A percentile compares a stretch with the other conserved stretches of the same genome.
phyloP scores from a whole-genome alignment of 2,329 filamentous ascomycete genomes.

The Exophiala sp. region DNA sequence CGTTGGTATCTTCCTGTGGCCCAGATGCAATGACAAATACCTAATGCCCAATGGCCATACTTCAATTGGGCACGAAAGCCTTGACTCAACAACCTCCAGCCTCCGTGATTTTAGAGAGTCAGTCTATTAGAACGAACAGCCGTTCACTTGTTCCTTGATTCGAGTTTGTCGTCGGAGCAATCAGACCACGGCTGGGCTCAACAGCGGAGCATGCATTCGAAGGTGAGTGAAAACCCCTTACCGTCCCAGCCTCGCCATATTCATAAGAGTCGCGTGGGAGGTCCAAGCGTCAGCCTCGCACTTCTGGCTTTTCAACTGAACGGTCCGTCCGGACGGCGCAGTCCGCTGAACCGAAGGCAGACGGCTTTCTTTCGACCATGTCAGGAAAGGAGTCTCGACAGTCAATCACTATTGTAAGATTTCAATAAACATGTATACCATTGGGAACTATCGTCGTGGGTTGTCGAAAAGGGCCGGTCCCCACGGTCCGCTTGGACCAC shows the following conservation, averaged over 20 bases:
- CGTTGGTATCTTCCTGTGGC: not conserved
- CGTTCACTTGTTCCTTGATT: not conserved
- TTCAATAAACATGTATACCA: not conserved
- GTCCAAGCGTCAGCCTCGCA: not conserved
- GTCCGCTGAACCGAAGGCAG: not conserved
- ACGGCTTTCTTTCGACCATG: too few relatives aligned
- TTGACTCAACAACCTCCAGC: not conserved
- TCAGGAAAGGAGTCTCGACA: not conserved
- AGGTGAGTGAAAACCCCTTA: not conserved
- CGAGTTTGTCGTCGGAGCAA: not conserved
- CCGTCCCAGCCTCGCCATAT: constrained; percentile 1
- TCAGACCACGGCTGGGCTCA: not conserved
- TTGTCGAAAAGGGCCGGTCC: not conserved
- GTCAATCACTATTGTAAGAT: not conserved
- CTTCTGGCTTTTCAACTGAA: not conserved
- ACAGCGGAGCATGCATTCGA: not conserved
- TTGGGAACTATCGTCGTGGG: not conserved
- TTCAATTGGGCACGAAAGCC: not conserved
- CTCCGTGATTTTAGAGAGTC: not conserved
- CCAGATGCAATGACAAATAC: not conserved
- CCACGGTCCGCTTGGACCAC: not conserved
- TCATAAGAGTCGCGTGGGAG: not conserved
- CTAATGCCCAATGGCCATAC: too few relatives aligned
- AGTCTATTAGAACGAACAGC: not conserved
- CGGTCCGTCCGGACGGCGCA: not conserved